Evolutionary conservation across 768 basidiomycete genomes (phyloP), one percentile per base, ranked within the genome.

Genomic region (Amanita phalloides): DNA sequence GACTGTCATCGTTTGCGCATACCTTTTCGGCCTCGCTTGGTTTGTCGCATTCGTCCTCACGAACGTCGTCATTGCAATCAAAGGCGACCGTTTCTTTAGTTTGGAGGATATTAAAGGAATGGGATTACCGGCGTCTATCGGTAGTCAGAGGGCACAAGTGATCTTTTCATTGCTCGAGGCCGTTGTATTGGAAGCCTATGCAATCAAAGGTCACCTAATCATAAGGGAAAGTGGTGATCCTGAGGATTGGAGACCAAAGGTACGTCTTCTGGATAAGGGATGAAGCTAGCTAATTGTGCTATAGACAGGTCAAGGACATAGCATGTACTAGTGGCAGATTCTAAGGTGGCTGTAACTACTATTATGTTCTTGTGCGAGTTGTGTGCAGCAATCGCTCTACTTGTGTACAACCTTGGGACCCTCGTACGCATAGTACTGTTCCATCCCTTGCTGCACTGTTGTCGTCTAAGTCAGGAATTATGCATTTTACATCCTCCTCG

Each of bases 401-500:
- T 44, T 71, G 66, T n/a, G 64, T 62, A 51, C 89, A 91, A 36
- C 79, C 84, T 26, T 75, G 68, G 43, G 67, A 57, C 6, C 89
- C 89, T 43, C 88, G 71, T 9, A 81, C 78, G 56, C 88, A 90
- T 23, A 89, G 62, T 3, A 86, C 77, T 0, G 86, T 84, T 10
- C 76, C 81, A 13, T 74, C 73, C 5, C 69, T 60, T 6, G 57
- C 69, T 32, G 17, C 32, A 4, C 32, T 14, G 30, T 67, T 65
- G 38, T 77, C 76, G 14, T 66, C 73, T 42, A 65, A 64, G 58
- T 90, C 87, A 4, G 86, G 85, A 41, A 90, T 71, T 13, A 78
- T 62, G 60, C 89, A 91, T 62, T 83, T 89, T 59, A 87, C 70
- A 58, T 91, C 89, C 60, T 90, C 77, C 6, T 73, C 68, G 59